Evolutionary conservation across 2,329 filamentous ascomycete genomes (phyloP).

Genomic region (Neonectria neomacrospora): DNA sequence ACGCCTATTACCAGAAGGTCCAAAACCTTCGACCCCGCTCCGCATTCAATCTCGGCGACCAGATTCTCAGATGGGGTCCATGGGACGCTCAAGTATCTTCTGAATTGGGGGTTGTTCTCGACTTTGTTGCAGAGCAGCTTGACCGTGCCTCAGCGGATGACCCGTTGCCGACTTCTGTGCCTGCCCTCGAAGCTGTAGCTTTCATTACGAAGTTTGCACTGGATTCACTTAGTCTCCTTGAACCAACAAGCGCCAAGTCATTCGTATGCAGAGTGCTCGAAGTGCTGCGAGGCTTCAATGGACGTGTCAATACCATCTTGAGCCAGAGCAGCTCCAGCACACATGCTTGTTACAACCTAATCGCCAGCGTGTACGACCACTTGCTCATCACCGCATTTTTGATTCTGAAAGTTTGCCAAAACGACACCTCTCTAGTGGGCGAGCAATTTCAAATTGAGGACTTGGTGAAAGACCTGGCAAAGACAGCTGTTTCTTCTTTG

Average conservation of each 20-base stretch:
- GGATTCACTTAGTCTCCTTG: slow-evolving; percentile 54
- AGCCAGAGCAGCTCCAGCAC: slow-evolving; percentile 8
- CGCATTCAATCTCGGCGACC: slow-evolving; percentile 60
- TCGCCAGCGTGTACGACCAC: slow-evolving; percentile 45
- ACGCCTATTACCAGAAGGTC: slow-evolving; percentile 45
- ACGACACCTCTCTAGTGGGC: slow-evolving; percentile 44
- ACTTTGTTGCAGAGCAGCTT: slow-evolving; percentile 65
- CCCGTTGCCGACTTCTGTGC: slow-evolving; percentile 24
- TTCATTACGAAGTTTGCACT: slow-evolving; percentile 63
- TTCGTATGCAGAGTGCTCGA: slow-evolving; percentile 59
- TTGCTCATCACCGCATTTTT: slow-evolving; percentile 50
- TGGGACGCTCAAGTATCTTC: slow-evolving; percentile 71
- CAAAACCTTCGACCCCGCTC: slow-evolving; percentile 47
- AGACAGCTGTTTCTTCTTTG: slow-evolving; percentile 53
- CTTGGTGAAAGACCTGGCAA: slow-evolving; percentile 57
- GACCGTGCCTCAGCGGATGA: slow-evolving; percentile 28
- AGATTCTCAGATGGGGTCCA: slow-evolving; percentile 62
- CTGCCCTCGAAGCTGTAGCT: slow-evolving; percentile 48
- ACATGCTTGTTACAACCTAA: slow-evolving; percentile 18
- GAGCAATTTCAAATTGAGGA: slow-evolving; percentile 61
- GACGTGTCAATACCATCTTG: slow-evolving; percentile 42
- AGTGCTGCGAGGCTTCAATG: slow-evolving; percentile 54
- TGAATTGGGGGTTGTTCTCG: slow-evolving; percentile 70
- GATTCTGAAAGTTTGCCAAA: slow-evolving; percentile 57
- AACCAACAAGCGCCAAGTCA: slow-evolving; percentile 49